Percentiles rank a stretch among this genome's conserved stretches.
These are phyloP conservation scores for Juglanconis juglandina DNA, from an alignment of 2,329 filamentous ascomycete species.

Conservation along the genomic window DNA sequence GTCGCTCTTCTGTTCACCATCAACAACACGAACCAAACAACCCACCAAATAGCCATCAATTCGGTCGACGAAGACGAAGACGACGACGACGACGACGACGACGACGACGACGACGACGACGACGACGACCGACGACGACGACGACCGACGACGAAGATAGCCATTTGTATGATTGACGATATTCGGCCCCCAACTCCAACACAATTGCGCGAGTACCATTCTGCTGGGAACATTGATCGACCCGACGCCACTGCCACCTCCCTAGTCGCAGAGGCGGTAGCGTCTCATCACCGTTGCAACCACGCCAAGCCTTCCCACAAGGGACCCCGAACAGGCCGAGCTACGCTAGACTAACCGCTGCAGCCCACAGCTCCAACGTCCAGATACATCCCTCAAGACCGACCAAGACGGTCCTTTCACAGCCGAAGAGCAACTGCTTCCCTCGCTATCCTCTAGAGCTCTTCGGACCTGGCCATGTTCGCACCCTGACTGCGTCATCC, in stretches of 20 bases:
- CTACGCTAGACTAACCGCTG: not conserved
- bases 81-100: too few relatives aligned
- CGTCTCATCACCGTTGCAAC: constrained; percentile 1
- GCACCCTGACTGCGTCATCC: not conserved
- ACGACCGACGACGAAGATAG: too few relatives aligned
- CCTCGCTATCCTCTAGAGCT: not conserved
- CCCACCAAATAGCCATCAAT: too few relatives aligned
- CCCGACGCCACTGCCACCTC: too few relatives aligned
- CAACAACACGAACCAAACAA: too few relatives aligned
- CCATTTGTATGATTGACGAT: too few relatives aligned
- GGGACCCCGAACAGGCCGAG: not conserved
- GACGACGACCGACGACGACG: too few relatives aligned
- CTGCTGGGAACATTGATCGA: not conserved
- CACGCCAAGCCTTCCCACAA: not conserved
- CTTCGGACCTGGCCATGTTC: constrained; percentile 8
- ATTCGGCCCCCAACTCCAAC: too few relatives aligned
- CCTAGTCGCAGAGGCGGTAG: not conserved
- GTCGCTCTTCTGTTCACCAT: too few relatives aligned
- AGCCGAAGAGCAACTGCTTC: not conserved
- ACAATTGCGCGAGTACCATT: not conserved
- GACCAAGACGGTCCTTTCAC: not conserved
- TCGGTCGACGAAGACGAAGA: too few relatives aligned
- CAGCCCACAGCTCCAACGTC: not conserved
- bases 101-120: too few relatives aligned
- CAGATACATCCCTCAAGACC: not conserved